A percentile compares a stretch with the other conserved stretches of the same genome.
Conservation (phyloP, 164 flowering plant species). For the Sedum album region DNA sequence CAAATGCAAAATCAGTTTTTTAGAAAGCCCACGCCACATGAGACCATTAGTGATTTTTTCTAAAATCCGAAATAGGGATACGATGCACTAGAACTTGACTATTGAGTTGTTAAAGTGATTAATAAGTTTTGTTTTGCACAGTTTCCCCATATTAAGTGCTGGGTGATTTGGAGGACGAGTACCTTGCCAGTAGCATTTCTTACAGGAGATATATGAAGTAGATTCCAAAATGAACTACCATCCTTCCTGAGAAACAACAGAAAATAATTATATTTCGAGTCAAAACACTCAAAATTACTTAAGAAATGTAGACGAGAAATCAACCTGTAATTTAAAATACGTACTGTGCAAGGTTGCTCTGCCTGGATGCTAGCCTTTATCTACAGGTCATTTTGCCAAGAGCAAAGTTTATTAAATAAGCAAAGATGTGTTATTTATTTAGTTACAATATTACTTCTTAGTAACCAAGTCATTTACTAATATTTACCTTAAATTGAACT, state of each 20-base stretch:
- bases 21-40: too few species aligned
- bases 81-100: too few species aligned
- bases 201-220: slow-evolving; percentile 80
- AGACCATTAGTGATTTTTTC: too few species aligned
- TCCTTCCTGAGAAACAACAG: slow-evolving; percentile 58
- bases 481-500: slow-evolving; percentile 37
- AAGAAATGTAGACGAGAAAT: slow-evolving; percentile 15
- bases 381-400: slow-evolving; percentile 28
- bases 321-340: slow-evolving; percentile 87
- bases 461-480: neutral
- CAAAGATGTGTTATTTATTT: neutral
- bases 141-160: neutral
- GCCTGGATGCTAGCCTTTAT: slow-evolving; percentile 48
- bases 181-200: slow-evolving; percentile 95
- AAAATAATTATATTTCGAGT: neutral
- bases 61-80: neutral
- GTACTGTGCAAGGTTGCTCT: slow-evolving; percentile 66
- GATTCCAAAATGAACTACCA: slow-evolving; percentile 69
- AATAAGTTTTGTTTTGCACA: too few species aligned
- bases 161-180: slow-evolving; percentile 2
- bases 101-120: too few species aligned
- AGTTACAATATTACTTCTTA: neutral
- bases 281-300: neutral
- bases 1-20: neutral
- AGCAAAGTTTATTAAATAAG: neutral